Conservation (phyloP, 179 eudicot species). For the Patellifolia procumbens region DNA sequence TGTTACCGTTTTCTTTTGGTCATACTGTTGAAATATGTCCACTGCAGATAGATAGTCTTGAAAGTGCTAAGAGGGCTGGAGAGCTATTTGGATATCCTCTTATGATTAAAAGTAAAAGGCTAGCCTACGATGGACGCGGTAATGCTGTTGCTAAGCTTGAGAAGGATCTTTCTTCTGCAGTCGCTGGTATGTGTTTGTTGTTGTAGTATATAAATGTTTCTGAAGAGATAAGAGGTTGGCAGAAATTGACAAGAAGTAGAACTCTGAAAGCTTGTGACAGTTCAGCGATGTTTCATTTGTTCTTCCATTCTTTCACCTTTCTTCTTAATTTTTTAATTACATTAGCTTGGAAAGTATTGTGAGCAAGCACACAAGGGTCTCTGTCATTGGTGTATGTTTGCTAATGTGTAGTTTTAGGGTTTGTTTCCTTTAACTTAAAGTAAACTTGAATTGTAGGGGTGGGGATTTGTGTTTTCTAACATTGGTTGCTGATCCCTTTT, state of each 20-base stretch:
- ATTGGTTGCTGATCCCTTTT: neutral
- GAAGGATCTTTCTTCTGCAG: conserved; percentile 70
- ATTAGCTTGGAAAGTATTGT: neutral
- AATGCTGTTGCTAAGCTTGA: conserved; percentile 88
- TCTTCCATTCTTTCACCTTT: too few relatives aligned
- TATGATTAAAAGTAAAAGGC: conserved; percentile 84
- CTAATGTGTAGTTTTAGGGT: neutral
- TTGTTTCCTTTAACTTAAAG: neutral
- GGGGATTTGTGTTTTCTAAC: neutral
- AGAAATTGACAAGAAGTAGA: neutral
- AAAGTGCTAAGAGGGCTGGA: conserved; percentile 73
- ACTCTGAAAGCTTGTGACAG: neutral
- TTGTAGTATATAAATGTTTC: neutral
- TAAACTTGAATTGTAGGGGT: too few relatives aligned
- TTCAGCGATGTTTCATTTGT: neutral
- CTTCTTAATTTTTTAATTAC: neutral
- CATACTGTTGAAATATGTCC: conserved; percentile 8
- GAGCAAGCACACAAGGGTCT: neutral
- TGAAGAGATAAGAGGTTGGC: neutral
- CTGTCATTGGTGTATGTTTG: neutral
- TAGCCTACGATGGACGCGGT: conserved; percentile 99
- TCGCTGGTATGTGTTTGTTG: conserved; percentile 45
- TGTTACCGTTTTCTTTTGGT: neutral
- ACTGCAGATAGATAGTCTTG: conserved; percentile 68
- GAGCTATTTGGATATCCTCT: conserved; percentile 82